A percentile compares a stretch with the other conserved stretches of the same genome.
Evolutionary conservation across 1,284 basidiomycete species (phyloP).

Genomic region (Trichosporon asahii): DNA sequence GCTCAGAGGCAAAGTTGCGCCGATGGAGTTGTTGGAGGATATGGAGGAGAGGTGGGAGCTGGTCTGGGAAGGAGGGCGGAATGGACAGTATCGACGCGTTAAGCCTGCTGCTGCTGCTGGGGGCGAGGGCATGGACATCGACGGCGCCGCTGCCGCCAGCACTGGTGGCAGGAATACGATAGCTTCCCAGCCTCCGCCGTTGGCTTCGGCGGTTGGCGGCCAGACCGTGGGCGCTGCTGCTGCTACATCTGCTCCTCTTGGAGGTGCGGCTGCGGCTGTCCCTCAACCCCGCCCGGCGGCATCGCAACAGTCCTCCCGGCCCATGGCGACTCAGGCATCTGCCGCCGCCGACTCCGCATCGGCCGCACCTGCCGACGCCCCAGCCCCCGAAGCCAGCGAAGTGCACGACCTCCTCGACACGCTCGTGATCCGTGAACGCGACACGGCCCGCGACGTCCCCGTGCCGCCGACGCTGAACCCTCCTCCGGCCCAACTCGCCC

Average conservation of each 20-base stretch:
- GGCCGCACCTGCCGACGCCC: too few species aligned
- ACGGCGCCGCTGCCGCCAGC: background rate
- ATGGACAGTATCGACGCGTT: constrained; percentile 1
- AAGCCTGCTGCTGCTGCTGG: background rate
- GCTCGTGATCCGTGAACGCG: background rate
- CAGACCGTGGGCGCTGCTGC: background rate
- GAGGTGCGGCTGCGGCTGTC: background rate
- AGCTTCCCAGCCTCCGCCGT: constrained; percentile 14
- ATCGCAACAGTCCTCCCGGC: background rate
- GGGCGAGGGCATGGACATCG: background rate
- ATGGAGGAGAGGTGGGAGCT: constrained; percentile 28
- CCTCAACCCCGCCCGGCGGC: background rate
- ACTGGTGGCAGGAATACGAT: constrained; percentile 7
- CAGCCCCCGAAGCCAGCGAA: background rate
- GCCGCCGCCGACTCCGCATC: background rate
- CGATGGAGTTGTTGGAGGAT: constrained; percentile 36
- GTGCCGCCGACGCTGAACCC: background rate
- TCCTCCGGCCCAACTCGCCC: background rate
- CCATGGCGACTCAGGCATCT: background rate
- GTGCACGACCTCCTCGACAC: background rate
- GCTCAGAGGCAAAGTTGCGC: constrained; percentile 24
- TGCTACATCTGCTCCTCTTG: background rate
- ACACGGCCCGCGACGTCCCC: background rate
- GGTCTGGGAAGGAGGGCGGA: constrained; percentile 14
- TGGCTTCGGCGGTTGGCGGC: background rate